Percentiles rank a stretch among this genome's conserved stretches.
Conservation (phyloP, 2,329 filamentous ascomycete genomes). For the Neonectria sp. region DNA sequence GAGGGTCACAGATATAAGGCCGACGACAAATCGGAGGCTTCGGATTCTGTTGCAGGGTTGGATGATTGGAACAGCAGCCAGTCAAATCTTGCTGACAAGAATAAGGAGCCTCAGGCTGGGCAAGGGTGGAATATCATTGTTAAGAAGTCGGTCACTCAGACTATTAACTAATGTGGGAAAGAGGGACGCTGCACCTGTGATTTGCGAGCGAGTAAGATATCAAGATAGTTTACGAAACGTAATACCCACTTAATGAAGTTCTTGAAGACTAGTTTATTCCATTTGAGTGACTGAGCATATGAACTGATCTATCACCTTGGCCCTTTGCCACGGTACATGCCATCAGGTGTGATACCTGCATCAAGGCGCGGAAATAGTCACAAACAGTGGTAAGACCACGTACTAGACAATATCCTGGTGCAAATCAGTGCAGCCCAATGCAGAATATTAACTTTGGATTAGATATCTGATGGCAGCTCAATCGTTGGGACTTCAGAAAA, state of each 20-base stretch:
- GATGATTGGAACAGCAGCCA: slow-evolving; percentile 45
- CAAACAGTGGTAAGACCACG: too few species aligned
- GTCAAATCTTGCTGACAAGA: slow-evolving; percentile 36
- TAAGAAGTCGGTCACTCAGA: background rate
- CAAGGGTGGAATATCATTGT: background rate
- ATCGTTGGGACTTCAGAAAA: too few species aligned
- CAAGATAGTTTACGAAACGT: background rate
- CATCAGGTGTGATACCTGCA: too few species aligned
- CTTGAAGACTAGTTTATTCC: background rate
- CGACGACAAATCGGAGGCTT: slow-evolving; percentile 23
- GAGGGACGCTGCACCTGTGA: background rate
- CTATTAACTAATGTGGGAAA: background rate
- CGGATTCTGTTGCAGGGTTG: slow-evolving; percentile 7
- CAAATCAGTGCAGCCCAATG: too few species aligned
- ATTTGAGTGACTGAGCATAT: too few species aligned
- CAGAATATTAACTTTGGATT: too few species aligned
- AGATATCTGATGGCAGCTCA: too few species aligned
- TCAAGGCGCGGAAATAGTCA: too few species aligned
- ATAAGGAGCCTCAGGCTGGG: background rate
- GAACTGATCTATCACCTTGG: too few species aligned
- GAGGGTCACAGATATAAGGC: slow-evolving; percentile 32
- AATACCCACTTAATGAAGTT: background rate
- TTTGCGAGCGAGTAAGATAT: background rate
- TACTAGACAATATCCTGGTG: too few species aligned
- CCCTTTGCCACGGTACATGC: too few species aligned